These are phyloP conservation scores for Neurospora sp. DNA, from an alignment of 495 filamentous ascomycete genomes.

Conservation along the genomic window DNA sequence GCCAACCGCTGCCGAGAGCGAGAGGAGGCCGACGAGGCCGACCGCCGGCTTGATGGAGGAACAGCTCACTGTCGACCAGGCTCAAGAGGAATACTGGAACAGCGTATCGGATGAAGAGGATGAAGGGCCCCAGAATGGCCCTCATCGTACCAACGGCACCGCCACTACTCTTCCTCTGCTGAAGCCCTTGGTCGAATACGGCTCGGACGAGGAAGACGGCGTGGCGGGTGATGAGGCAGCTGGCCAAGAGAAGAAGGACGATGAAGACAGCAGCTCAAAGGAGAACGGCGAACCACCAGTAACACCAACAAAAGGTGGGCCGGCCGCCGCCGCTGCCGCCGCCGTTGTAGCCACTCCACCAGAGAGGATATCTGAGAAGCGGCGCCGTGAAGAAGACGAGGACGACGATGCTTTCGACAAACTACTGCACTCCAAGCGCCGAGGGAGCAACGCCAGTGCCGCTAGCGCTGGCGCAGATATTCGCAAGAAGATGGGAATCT, in stretches of 20 bases:
- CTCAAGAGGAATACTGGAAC: conserved; percentile 93
- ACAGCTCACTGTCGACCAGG: conserved; percentile 54
- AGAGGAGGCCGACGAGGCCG: conserved; percentile 38
- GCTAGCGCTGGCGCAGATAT: not conserved
- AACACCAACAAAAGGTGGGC: conserved; percentile 5
- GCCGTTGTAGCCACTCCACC: conserved; percentile 38
- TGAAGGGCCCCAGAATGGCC: conserved; percentile 30
- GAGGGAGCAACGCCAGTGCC: conserved; percentile 39
- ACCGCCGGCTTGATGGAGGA: conserved; percentile 50
- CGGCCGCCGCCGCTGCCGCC: conserved; percentile 26
- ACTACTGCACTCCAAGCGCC: conserved; percentile 56
- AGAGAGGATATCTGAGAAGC: conserved; percentile 81
- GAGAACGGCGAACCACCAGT: conserved; percentile 9
- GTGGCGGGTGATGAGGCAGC: conserved; percentile 38
- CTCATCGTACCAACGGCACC: conserved; percentile 30
- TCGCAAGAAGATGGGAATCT: conserved; percentile 18
- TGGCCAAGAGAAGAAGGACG: conserved; percentile 5
- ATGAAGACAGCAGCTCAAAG: conserved; percentile 9
- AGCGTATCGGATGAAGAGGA: conserved; percentile 75
- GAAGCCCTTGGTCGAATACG: conserved; percentile 83
- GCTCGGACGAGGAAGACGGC: conserved; percentile 69
- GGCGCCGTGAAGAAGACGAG: conserved; percentile 68
- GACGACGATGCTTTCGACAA: conserved; percentile 78
- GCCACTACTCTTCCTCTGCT: conserved; percentile 25
- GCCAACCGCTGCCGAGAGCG: conserved; percentile 45